Evolutionary conservation across 805 yeast genomes (phyloP).

Genomic region (Yamadazyma phyllophila): DNA sequence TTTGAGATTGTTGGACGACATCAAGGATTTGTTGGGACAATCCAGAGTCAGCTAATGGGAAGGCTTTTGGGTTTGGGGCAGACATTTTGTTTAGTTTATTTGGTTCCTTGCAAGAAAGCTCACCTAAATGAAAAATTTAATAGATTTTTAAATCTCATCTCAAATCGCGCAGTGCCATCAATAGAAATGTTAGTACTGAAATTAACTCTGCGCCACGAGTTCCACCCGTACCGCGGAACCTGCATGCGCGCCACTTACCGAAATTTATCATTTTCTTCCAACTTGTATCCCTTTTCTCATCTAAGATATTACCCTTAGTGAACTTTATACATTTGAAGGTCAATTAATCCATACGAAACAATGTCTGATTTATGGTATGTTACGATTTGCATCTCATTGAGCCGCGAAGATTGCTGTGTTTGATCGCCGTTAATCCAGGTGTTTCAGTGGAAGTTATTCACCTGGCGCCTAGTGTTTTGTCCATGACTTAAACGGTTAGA

Average conservation of each 20-base stretch:
- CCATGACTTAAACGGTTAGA: no score
- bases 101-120: slow-evolving; percentile 54
- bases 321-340: background rate
- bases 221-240: slow-evolving; percentile 2
- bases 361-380: slow-evolving; percentile 81
- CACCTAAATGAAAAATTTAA: slow-evolving; percentile 21
- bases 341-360: slow-evolving; percentile 1
- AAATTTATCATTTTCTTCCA: slow-evolving; percentile 9
- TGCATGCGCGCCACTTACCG: slow-evolving; percentile 9
- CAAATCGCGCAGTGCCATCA: background rate
- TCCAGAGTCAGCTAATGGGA: slow-evolving; percentile 96
- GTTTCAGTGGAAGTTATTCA: background rate
- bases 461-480: background rate
- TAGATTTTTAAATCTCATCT: slow-evolving; percentile 10
- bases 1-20: slow-evolving; percentile 96
- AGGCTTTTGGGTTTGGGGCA: slow-evolving; percentile 95
- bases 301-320: slow-evolving; percentile 1
- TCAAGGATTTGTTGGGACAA: slow-evolving; percentile 96
- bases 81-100: slow-evolving; percentile 49
- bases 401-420: background rate
- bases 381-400: background rate
- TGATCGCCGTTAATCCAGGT: background rate
- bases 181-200: slow-evolving; percentile 3
- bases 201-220: slow-evolving; percentile 5
- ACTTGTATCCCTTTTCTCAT: slow-evolving; percentile 10